Conservation (phyloP, 768 basidiomycete genomes). For the Mycena floridula region DNA sequence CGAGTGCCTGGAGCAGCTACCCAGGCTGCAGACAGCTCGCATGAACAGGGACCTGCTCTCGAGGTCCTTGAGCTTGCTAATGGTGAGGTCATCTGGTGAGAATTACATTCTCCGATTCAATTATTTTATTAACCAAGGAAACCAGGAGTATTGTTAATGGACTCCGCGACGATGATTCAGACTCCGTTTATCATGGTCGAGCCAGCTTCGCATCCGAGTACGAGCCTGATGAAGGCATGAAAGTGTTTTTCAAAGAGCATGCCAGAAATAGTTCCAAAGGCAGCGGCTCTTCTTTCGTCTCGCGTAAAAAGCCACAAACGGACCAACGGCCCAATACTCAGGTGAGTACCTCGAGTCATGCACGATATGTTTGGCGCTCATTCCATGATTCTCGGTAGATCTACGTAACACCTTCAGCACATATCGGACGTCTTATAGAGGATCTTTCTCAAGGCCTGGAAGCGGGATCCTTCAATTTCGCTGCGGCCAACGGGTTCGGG, state of each 20-base stretch:
- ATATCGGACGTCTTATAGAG: constrained; percentile 82
- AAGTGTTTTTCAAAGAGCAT: constrained; percentile 77
- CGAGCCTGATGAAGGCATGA: constrained; percentile 51
- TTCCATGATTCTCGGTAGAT: constrained; percentile 36
- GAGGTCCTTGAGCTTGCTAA: constrained; percentile 84
- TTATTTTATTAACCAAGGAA: constrained; percentile 10
- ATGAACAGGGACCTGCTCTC: constrained; percentile 51
- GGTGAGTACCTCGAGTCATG: constrained; percentile 35
- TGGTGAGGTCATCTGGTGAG: constrained; percentile 81
- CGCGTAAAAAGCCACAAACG: constrained; percentile 54
- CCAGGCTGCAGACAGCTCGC: background rate
- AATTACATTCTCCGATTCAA: constrained; percentile 7
- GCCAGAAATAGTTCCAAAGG: constrained; percentile 58
- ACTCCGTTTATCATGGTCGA: constrained; percentile 61
- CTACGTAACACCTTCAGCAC: constrained; percentile 67
- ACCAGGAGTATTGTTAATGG: constrained; percentile 79
- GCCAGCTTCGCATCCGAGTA: constrained; percentile 73
- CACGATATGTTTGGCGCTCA: constrained; percentile 44
- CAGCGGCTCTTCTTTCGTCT: constrained; percentile 57
- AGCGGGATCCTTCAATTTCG: constrained; percentile 77
- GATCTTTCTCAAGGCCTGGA: constrained; percentile 77
- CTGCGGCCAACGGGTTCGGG: constrained; percentile 48
- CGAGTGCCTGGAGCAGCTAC: constrained; percentile 23
- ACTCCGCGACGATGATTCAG: constrained; percentile 70
- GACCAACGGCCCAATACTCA: constrained; percentile 77